These are phyloP conservation scores for Hypoxylon sp. DNA, from an alignment of 2,329 filamentous ascomycete genomes.

Conservation along the genomic window DNA sequence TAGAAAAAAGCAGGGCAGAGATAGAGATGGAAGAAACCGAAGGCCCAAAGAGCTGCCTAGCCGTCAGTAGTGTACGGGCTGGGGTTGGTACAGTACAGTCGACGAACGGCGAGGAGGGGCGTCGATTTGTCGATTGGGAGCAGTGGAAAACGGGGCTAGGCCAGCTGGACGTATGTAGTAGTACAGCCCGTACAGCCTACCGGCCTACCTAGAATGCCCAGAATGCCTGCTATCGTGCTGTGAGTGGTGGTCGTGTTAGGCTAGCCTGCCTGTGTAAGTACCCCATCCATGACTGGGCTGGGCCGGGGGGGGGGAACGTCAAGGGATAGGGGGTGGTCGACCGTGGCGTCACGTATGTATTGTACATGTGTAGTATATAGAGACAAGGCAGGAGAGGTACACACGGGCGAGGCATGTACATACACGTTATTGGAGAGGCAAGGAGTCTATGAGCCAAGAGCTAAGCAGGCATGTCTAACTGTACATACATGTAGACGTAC, in stretches of 20 bases:
- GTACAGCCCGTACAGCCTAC: no score
- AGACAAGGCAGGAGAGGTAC: neutral
- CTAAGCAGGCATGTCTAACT: no score
- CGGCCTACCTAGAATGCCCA: slow-evolving; percentile 29
- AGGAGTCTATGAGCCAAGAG: no score
- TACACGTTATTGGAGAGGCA: no score
- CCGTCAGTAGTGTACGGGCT: neutral
- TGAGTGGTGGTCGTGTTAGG: no score
- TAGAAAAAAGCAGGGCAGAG: slow-evolving; percentile 30
- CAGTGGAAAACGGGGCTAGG: slow-evolving; percentile 27
- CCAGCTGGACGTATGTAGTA: no score
- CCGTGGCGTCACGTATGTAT: slow-evolving; percentile 24
- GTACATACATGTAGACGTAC: no score
- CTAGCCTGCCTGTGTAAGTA: slow-evolving; percentile 13
- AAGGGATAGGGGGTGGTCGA: slow-evolving; percentile 15
- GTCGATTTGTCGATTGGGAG: slow-evolving; percentile 23
- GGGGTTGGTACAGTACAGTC: slow-evolving; percentile 19
- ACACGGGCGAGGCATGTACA: neutral
- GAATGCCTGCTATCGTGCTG: no score
- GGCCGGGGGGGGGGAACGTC: slow-evolving; percentile 11
- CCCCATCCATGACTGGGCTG: slow-evolving; percentile 11
- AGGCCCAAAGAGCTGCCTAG: slow-evolving; percentile 25
- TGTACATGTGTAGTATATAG: no score
- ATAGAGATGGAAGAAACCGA: slow-evolving; percentile 25
- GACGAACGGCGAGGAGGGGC: slow-evolving; percentile 29